These are phyloP conservation scores for Delphinella strobiligena DNA, from an alignment of 2,329 filamentous ascomycete genomes.

Conservation along the genomic window DNA sequence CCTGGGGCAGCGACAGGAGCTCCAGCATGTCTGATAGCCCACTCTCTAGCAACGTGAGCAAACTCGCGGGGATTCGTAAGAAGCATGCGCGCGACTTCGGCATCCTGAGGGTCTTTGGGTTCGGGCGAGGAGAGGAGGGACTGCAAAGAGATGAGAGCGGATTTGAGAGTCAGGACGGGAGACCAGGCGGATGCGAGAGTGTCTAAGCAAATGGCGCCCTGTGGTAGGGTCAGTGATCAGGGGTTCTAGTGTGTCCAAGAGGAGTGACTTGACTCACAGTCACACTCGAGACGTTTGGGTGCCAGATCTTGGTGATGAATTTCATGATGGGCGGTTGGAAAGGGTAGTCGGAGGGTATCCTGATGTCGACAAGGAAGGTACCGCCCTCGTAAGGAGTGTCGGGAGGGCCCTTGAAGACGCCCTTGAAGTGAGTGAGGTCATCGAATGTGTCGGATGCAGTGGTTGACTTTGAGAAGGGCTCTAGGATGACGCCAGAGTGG, in stretches of 20 bases:
- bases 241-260: too few species aligned
- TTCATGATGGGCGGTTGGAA: conserved; percentile 87
- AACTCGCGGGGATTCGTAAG: conserved; percentile 68
- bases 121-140: conserved; percentile 88
- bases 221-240: conserved; percentile 14
- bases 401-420: conserved; percentile 69
- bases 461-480: conserved; percentile 26
- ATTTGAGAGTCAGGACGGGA: conserved; percentile 92
- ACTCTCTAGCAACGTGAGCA: conserved; percentile 71
- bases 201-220: conserved; percentile 96
- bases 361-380: conserved; percentile 69
- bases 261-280: conserved; percentile 54
- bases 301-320: conserved; percentile 91
- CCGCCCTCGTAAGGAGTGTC: conserved; percentile 91
- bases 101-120: conserved; percentile 92
- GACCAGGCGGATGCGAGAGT: conserved; percentile 86
- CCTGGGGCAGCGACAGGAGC: conserved; percentile 53
- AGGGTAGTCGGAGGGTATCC: conserved; percentile 78
- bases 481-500: conserved; percentile 63
- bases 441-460: conserved; percentile 42
- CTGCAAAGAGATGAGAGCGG: conserved; percentile 82
- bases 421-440: conserved; percentile 71
- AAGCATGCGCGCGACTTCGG: conserved; percentile 86
- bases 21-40: conserved; percentile 73
- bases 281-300: conserved; percentile 90